Base-by-base conservation (phyloP, 306 rosid species). In the Carpinus fangiana region DNA sequence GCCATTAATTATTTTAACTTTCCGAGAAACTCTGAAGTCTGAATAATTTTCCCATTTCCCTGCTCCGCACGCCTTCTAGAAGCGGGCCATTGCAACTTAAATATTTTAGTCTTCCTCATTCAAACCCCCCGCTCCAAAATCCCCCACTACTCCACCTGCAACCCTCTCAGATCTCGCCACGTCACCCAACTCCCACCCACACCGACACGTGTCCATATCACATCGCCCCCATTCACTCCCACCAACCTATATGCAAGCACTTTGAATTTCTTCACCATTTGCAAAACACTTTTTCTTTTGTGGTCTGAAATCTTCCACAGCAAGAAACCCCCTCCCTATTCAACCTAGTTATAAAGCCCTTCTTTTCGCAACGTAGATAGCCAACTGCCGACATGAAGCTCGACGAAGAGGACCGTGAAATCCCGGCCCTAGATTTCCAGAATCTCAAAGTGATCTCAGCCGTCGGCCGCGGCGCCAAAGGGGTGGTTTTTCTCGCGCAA, bases 381-480 rank as follows among this genome's bases (percentile, higher is more conserved):
- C n/a, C 34, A 21, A 57, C 34, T 61, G 65, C 82, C 34, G 34
- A 31, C 86, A 88, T 90, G 91, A 70, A 16, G 70, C 51, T 26
- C 70, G 80, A 31, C 72, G 54, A 73, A 6, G 65, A 45, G 12
- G 36, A 38, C 31, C 45, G 31, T 0, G 20, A 7, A 16, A 28
- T 66, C 1, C 72, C 84, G 0, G 54, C 81, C 8, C 68, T 92
- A 21, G 86, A 91, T 74, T 82, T 91, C 28, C 66, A 65, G 14
- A 78, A 87, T 9, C 80, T 95, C 1, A 82, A 77, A 72, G 91
- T 90, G 3, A 65, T 90, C 16, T 83, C 93, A 1, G 93, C 93
- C 21, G 89, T 95, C 38, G 98, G 98, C n/a, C 95, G 98, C 10
- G 98, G 98, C 8, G 98, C 97, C 34, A 91, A 93, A 71, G 98